phyloP scores from a whole-genome alignment of 257 asterid species.

The Cordia subcordata region DNA sequence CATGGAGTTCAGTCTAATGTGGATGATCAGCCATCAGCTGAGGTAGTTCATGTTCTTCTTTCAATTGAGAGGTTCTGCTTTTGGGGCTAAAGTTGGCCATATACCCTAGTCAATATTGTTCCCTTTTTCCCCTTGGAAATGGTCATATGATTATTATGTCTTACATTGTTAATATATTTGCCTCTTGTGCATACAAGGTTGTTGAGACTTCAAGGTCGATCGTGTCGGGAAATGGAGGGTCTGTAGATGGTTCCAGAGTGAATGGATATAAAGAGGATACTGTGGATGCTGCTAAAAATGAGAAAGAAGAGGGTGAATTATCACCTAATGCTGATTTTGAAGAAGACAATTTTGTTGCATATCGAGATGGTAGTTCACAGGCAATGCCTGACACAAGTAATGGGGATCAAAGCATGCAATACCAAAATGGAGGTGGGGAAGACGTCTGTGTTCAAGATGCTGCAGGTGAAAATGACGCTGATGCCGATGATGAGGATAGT shows the following conservation, averaged over 20 bases:
- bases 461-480: constrained; percentile 71
- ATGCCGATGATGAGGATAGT: constrained; percentile 84
- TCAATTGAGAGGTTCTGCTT: constrained; percentile 1
- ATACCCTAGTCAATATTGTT: constrained; percentile 1
- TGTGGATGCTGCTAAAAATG: constrained; percentile 61
- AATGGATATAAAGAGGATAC: constrained; percentile 42
- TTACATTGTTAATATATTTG: not conserved
- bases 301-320: constrained; percentile 94
- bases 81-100: constrained; percentile 1
- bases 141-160: too few relatives aligned
- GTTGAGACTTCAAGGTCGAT: constrained; percentile 31
- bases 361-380: constrained; percentile 39
- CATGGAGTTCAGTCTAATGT: constrained; percentile 39
- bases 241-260: constrained; percentile 39
- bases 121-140: not conserved
- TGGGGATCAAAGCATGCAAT: constrained; percentile 39
- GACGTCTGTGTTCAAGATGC: constrained; percentile 48
- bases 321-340: constrained; percentile 80
- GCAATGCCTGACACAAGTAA: constrained; percentile 34
- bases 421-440: constrained; percentile 40
- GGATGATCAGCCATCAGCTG: constrained; percentile 43
- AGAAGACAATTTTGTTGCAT: constrained; percentile 70
- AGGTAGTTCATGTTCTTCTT: constrained; percentile 41
- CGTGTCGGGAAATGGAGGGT: constrained; percentile 47
- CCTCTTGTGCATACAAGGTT: constrained; percentile 40